Evolutionary conservation across 768 basidiomycete species (phyloP).

Genomic region (Mycena filopes): DNA sequence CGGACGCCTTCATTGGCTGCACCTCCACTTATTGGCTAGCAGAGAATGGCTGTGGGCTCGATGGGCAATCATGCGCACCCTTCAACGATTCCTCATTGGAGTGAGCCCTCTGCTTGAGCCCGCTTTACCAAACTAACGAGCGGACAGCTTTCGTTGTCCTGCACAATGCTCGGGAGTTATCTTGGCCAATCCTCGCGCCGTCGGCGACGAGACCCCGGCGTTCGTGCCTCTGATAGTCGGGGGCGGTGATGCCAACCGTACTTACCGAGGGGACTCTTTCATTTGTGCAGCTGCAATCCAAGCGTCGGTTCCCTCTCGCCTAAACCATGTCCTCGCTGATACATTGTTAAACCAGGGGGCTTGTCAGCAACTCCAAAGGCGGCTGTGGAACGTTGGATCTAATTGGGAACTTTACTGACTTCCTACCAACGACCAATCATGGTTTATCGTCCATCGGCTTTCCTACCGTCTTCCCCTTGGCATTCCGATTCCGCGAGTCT

Average conservation of each 20-base stretch:
- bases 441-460: conserved; percentile 81
- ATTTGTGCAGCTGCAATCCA: conserved; percentile 88
- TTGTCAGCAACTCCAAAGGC: conserved; percentile 70
- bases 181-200: conserved; percentile 77
- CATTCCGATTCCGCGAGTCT: conserved; percentile 64
- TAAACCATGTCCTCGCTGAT: conserved; percentile 22
- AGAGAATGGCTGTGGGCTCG: conserved; percentile 78
- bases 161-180: conserved; percentile 73
- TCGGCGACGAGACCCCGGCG: conserved; percentile 73
- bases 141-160: conserved; percentile 74
- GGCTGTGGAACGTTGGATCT: conserved; percentile 82
- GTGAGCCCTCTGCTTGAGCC: conserved; percentile 6
- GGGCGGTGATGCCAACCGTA: conserved; percentile 77
- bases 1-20: conserved; percentile 62
- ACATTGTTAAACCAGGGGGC: conserved; percentile 56
- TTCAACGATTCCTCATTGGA: conserved; percentile 70
- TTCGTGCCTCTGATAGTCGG: conserved; percentile 85
- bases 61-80: conserved; percentile 73
- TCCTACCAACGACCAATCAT: conserved; percentile 64
- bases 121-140: not conserved
- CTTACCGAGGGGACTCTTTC: conserved; percentile 88
- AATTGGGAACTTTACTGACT: conserved; percentile 79
- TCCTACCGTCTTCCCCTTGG: conserved; percentile 78
- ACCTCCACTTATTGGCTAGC: conserved; percentile 60
- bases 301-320: conserved; percentile 62